Base-by-base conservation (phyloP, 306 rosid genomes). In the Adenanthera pavonina region DNA sequence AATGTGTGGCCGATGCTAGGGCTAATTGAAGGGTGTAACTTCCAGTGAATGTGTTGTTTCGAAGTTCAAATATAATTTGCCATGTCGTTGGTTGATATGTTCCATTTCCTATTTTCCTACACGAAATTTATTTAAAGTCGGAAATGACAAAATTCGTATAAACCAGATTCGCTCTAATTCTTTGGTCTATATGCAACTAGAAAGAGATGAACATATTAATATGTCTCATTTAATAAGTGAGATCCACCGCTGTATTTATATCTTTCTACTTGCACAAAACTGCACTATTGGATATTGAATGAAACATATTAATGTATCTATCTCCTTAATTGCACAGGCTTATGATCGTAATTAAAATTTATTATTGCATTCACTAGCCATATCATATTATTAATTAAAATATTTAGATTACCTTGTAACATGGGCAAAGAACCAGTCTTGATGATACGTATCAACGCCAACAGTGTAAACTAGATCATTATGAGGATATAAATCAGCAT, bases 11-110 rank as follows among this genome's bases (percentile, higher is more conserved):
- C 12, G 90, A 83, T 36, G 97, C 97, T 81, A 95, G 69, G 54
- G 97, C 99, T 53, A 95, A 5, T 65, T 86, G 97, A 68, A 95
- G 86, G 9, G 95, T 93, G 85, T 93, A 95, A 66, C 76, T 86
- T 81, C 87, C 90, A 0, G 12, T 20, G 11, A 74, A 7, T 20
- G 38, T 59, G 62, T 84, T 76, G 7, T 11, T 36, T 36, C 35
- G 44, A 36, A 89, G 86, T 17, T 81, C 81, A 82, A 90, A 95
- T 72, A 69, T 14, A 52, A 95, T 86, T 76, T 90, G 84, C 97
- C 99, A 90, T 44, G 97, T 95, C 0, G 99, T 91, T 77, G 92
- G 53, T 57, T 82, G 69, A 44, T 87, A 93, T 35, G 89, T 88
- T 8, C 72, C 62, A 51, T 95, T 86, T 75, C 78, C 92, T 15